Conservation (phyloP, 108 stramenopile species). For the Skeletonema potamos region DNA sequence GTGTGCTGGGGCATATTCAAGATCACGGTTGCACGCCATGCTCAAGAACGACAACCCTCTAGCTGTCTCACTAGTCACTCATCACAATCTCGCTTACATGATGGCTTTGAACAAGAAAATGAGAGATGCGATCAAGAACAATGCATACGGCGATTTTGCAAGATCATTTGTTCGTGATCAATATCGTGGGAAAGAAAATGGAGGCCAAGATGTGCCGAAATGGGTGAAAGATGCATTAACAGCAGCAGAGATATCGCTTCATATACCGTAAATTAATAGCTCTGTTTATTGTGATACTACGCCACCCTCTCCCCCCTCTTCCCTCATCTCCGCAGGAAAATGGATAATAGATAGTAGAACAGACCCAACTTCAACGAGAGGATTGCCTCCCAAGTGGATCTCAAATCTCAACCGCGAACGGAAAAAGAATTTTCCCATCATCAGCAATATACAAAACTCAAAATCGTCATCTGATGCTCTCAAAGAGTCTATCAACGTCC, state of each 20-base stretch:
- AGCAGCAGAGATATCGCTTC: slow-evolving; percentile 67
- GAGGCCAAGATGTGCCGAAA: slow-evolving; percentile 62
- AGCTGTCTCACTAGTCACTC: slow-evolving; percentile 87
- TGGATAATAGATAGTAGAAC: too few relatives aligned
- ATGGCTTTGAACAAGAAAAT: slow-evolving; percentile 83
- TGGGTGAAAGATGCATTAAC: slow-evolving; percentile 89
- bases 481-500: too few relatives aligned
- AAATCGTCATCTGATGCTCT: too few relatives aligned
- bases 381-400: too few relatives aligned
- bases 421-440: too few relatives aligned
- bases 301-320: too few relatives aligned
- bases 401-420: too few relatives aligned
- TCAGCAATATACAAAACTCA: too few relatives aligned
- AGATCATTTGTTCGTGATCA: slow-evolving; percentile 65
- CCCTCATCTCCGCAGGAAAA: too few relatives aligned
- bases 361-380: too few relatives aligned
- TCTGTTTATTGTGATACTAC: too few relatives aligned
- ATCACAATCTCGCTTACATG: slow-evolving; percentile 97
- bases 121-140: slow-evolving; percentile 87
- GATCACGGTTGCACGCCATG: slow-evolving; percentile 77
- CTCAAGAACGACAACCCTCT: slow-evolving; percentile 81
- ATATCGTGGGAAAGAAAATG: slow-evolving; percentile 55
- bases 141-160: slow-evolving; percentile 74
- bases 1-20: slow-evolving; percentile 67
- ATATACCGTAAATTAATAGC: too few relatives aligned